Percentiles rank a stretch among this genome's conserved stretches.
Evolutionary conservation across 768 basidiomycete genomes (phyloP).

Genomic region (Collybia sp.): DNA sequence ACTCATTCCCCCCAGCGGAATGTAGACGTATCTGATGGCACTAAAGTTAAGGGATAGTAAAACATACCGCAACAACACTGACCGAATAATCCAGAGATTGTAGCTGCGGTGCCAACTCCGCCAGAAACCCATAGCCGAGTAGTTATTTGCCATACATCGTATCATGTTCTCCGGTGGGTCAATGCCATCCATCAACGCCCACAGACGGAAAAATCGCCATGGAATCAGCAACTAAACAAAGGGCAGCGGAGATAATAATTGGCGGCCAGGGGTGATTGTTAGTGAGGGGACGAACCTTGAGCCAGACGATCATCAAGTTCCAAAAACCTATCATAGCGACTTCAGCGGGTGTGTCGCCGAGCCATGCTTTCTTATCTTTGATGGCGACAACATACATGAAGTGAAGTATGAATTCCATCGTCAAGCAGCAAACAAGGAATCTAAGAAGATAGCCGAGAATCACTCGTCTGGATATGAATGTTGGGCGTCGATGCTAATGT

Average conservation of each 20-base stretch:
- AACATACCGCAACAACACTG: conserved; percentile 8
- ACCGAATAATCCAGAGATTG: conserved; percentile 94
- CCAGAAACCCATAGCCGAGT: conserved; percentile 93
- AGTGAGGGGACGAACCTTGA: conserved; percentile 62
- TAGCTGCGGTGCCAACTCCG: conserved; percentile 94
- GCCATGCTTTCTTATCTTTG: conserved; percentile 85
- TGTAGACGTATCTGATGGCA: conserved; percentile 80
- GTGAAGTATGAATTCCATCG: conserved; percentile 90
- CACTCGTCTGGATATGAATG: conserved; percentile 31
- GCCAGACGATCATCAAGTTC: conserved; percentile 95
- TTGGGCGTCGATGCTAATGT: conserved; percentile 57
- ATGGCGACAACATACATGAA: conserved; percentile 97
- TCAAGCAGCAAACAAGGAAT: conserved; percentile 65
- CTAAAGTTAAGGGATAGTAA: neutral
- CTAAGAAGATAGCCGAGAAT: conserved; percentile 60
- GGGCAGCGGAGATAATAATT: neutral
- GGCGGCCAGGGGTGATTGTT: neutral
- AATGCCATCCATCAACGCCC: conserved; percentile 84
- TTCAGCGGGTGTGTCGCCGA: conserved; percentile 69
- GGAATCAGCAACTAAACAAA: conserved; percentile 76
- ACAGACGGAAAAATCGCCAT: conserved; percentile 96
- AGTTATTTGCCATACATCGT: conserved; percentile 97
- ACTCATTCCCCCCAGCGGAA: conserved; percentile 79
- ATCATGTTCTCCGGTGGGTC: conserved; percentile 99
- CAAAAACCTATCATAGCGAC: conserved; percentile 94